Conservation (phyloP, 1,139 yeast species). For the Insectozyma bohioensis region DNA sequence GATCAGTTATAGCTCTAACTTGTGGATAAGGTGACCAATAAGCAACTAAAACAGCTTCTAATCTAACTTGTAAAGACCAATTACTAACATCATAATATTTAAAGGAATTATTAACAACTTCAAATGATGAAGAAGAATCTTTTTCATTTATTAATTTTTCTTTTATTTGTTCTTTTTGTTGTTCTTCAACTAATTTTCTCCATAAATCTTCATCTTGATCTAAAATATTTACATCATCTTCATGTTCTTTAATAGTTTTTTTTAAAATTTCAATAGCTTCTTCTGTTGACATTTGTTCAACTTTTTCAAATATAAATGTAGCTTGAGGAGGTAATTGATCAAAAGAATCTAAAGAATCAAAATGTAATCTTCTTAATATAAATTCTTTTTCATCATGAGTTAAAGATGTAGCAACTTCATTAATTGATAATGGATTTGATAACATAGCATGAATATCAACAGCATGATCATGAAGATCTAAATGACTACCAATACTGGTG, state of each 20-base stretch:
- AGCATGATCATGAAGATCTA: constrained; percentile 13
- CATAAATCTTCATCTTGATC: constrained; percentile 7
- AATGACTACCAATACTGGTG: constrained; percentile 7
- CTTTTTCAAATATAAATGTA: constrained; percentile 30
- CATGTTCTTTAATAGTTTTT: constrained; percentile 19
- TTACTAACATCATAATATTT: constrained; percentile 13
- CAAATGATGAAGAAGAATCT: constrained; percentile 12
- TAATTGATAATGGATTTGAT: constrained; percentile 20
- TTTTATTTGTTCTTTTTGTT: neutral
- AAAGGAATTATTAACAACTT: neutral
- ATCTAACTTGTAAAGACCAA: constrained; percentile 31
- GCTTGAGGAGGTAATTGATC: constrained; percentile 29
- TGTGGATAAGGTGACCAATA: constrained; percentile 66
- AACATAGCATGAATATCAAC: constrained; percentile 20
- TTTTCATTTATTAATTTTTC: constrained; percentile 19
- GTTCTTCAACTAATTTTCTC: constrained; percentile 6
- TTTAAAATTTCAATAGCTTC: constrained; percentile 24
- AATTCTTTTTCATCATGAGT: constrained; percentile 26
- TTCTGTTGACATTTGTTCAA: constrained; percentile 19
- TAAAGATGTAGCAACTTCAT: constrained; percentile 25
- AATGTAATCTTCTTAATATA: constrained; percentile 28
- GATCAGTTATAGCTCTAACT: constrained; percentile 57
- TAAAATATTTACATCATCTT: constrained; percentile 21
- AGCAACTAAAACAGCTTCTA: constrained; percentile 48
- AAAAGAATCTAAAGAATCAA: constrained; percentile 25